Evolutionary conservation across 164 flowering plant species (phyloP).

Genomic region (Piper betle): DNA sequence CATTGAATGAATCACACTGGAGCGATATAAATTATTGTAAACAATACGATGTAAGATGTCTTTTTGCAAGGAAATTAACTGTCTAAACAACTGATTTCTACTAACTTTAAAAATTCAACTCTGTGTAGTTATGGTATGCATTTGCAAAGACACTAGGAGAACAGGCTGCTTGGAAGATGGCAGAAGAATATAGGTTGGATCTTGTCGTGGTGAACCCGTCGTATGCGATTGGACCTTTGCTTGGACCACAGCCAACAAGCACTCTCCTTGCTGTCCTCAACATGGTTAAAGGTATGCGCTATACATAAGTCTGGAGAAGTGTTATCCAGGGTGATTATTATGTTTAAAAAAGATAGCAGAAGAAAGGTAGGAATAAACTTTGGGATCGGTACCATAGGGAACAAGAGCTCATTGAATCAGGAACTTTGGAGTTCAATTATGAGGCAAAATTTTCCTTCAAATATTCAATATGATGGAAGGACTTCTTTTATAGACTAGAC

Average conservation of each 20-base stretch:
- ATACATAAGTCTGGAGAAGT: too few relatives aligned
- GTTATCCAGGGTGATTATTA: too few relatives aligned
- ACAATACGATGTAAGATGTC: slow-evolving; percentile 40
- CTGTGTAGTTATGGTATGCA: slow-evolving; percentile 67
- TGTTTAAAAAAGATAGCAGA: too few relatives aligned
- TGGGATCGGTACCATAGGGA: too few relatives aligned
- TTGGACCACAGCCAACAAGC: slow-evolving; percentile 82
- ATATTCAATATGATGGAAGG: too few relatives aligned
- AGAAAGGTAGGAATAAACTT: too few relatives aligned
- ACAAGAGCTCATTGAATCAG: too few relatives aligned
- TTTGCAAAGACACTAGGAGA: slow-evolving; percentile 70
- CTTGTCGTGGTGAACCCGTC: slow-evolving; percentile 77
- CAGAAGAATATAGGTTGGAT: slow-evolving; percentile 39
- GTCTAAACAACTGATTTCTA: neutral
- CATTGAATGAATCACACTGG: slow-evolving; percentile 89
- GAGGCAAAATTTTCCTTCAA: too few relatives aligned
- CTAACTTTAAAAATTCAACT: too few relatives aligned
- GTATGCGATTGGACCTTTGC: slow-evolving; percentile 71
- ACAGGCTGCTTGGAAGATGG: slow-evolving; percentile 56
- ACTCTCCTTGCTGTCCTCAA: slow-evolving; percentile 41
- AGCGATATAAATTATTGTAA: slow-evolving; percentile 81
- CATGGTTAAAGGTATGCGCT: slow-evolving; percentile 41
- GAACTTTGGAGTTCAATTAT: too few relatives aligned
- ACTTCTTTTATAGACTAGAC: too few relatives aligned
- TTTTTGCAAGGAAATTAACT: neutral